phyloP scores from a whole-genome alignment of 345 rosid genomes.

The Erodium maritimum region DNA sequence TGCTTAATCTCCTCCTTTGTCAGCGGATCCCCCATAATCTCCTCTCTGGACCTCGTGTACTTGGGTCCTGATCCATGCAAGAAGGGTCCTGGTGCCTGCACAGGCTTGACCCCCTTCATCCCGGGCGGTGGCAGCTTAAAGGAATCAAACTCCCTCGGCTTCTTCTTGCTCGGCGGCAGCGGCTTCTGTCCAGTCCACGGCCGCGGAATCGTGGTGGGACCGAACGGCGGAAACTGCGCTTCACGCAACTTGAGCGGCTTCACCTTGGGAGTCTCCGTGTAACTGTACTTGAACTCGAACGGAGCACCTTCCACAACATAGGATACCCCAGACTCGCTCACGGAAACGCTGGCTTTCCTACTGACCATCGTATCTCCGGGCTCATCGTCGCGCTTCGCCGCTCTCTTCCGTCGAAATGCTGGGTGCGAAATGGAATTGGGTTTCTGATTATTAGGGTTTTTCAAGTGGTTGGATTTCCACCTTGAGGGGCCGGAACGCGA shows the following conservation, averaged over 20 bases:
- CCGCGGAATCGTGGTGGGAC: slow-evolving; percentile 65
- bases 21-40: slow-evolving; percentile 83
- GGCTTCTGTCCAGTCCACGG: slow-evolving; percentile 98
- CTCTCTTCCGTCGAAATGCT: slow-evolving; percentile 24
- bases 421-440: slow-evolving; percentile 21
- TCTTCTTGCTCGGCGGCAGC: slow-evolving; percentile 60
- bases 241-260: slow-evolving; percentile 71
- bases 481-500: slow-evolving; percentile 70
- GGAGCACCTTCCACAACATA: slow-evolving; percentile 82
- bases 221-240: slow-evolving; percentile 73
- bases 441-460: slow-evolving; percentile 17
- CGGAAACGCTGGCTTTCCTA: slow-evolving; percentile 27
- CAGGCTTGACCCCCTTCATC: slow-evolving; percentile 81
- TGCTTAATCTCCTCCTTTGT: slow-evolving; percentile 51
- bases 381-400: slow-evolving; percentile 3
- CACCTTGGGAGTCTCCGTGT: slow-evolving; percentile 78
- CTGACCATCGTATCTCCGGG: slow-evolving; percentile 11
- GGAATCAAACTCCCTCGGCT: slow-evolving; percentile 76
- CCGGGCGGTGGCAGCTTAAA: slow-evolving; percentile 60
- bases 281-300: slow-evolving; percentile 89
- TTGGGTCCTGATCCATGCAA: slow-evolving; percentile 67
- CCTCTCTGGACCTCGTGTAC: slow-evolving; percentile 61
- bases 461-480: slow-evolving; percentile 66
- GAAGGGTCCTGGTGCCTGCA: slow-evolving; percentile 83
- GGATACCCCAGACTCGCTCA: slow-evolving; percentile 60